A percentile compares a stretch with the other conserved stretches of the same genome.
Evolutionary conservation across 1,139 yeast genomes (phyloP).

Genomic region (Yamadazyma diospyri): DNA sequence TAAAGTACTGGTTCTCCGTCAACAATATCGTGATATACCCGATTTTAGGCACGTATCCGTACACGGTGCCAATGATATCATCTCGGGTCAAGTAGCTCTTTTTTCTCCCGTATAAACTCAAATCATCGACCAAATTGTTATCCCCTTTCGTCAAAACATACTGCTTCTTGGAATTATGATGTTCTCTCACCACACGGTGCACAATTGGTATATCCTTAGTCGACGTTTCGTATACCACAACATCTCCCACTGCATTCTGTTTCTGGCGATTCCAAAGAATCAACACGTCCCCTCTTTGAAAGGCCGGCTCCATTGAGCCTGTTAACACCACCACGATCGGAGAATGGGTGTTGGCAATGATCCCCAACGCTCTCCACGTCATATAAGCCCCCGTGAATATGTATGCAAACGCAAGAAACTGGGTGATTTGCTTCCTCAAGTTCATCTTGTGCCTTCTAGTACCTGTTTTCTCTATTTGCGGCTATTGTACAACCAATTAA

Average conservation of each 20-base stretch:
- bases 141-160: constrained; percentile 91
- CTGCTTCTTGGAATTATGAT: constrained; percentile 58
- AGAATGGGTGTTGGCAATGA: constrained; percentile 78
- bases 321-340: constrained; percentile 96
- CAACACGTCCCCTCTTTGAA: constrained; percentile 94
- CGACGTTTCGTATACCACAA: constrained; percentile 88
- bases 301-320: constrained; percentile 99
- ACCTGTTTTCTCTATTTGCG: too few species aligned
- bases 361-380: constrained; percentile 82
- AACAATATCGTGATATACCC: constrained; percentile 91
- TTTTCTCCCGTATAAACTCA: constrained; percentile 74
- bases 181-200: constrained; percentile 88
- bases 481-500: too few species aligned
- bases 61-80: constrained; percentile 87
- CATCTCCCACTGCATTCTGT: constrained; percentile 78
- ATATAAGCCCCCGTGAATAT: constrained; percentile 87
- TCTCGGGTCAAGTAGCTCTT: constrained; percentile 75
- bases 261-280: constrained; percentile 84
- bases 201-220: constrained; percentile 89
- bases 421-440: constrained; percentile 46
- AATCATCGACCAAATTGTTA: constrained; percentile 89
- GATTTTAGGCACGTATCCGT: constrained; percentile 84
- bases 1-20: constrained; percentile 82
- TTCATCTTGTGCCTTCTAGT: constrained; percentile 30
- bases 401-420: constrained; percentile 67